Evolutionary conservation across 495 filamentous ascomycete species (phyloP).

Genomic region (Clohesyomyces aquaticus): DNA sequence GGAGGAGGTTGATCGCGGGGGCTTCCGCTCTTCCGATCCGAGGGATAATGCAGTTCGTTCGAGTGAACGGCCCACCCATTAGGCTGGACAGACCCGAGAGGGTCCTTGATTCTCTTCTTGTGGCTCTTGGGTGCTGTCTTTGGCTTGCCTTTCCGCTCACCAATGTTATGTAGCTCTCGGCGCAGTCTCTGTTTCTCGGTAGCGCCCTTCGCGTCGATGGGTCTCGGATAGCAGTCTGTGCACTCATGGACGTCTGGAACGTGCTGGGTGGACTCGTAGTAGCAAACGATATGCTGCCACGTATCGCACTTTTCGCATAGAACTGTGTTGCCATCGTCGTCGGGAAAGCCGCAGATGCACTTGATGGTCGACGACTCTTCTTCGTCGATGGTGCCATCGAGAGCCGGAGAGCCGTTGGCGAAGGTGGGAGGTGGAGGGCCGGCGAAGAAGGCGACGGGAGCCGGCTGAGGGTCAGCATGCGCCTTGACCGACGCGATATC

Average conservation of each 20-base stretch:
- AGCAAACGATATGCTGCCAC: slow-evolving; percentile 98
- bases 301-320: slow-evolving; percentile 94
- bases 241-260: slow-evolving; percentile 87
- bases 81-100: slow-evolving; percentile 49
- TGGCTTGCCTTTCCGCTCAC: slow-evolving; percentile 60
- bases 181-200: slow-evolving; percentile 65
- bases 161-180: slow-evolving; percentile 63
- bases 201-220: slow-evolving; percentile 70
- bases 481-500: slow-evolving; percentile 69
- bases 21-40: slow-evolving; percentile 56
- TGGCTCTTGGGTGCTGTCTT: slow-evolving; percentile 47
- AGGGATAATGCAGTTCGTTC: slow-evolving; percentile 43
- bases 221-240: slow-evolving; percentile 78
- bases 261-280: slow-evolving; percentile 70
- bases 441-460: slow-evolving; percentile 65
- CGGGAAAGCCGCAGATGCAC: slow-evolving; percentile 89
- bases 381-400: slow-evolving; percentile 63
- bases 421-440: slow-evolving; percentile 57
- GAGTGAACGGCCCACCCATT: slow-evolving; percentile 50
- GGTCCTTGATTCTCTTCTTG: slow-evolving; percentile 69
- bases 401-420: slow-evolving; percentile 60
- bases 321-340: slow-evolving; percentile 97
- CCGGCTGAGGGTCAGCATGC: slow-evolving; percentile 66
- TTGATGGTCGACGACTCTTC: slow-evolving; percentile 96
- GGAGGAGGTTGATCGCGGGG: slow-evolving; percentile 62